Evolutionary conservation across 2,329 filamentous ascomycete species (phyloP).

Genomic region (Aspergillus versicolor): DNA sequence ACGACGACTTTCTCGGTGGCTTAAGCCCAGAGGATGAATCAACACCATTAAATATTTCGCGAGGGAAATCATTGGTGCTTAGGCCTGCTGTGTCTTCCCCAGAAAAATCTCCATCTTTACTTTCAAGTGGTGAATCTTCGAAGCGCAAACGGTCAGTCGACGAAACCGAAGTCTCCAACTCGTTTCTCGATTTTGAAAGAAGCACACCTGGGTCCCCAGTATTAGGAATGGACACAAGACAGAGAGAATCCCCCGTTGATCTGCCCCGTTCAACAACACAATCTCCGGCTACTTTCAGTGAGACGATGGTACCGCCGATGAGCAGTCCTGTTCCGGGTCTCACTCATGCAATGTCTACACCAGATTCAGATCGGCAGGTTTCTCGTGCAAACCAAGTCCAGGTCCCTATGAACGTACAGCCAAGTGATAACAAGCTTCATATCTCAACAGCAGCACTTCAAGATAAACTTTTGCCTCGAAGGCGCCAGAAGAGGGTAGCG

Average conservation of each 20-base stretch:
- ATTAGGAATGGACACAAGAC: conserved; percentile 4
- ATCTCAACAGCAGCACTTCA: conserved; percentile 39
- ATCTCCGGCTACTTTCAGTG: conserved; percentile 29
- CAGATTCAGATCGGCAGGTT: neutral
- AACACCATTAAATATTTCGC: conserved; percentile 41
- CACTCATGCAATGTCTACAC: conserved; percentile 9
- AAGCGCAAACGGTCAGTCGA: conserved; percentile 38
- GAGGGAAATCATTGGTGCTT: conserved; percentile 31
- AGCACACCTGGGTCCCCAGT: conserved; percentile 21
- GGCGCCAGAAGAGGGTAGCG: conserved; percentile 27
- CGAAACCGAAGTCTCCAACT: conserved; percentile 30
- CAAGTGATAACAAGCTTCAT: conserved; percentile 15
- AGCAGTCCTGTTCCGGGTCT: conserved; percentile 32
- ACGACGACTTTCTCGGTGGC: conserved; percentile 45
- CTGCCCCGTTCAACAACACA: conserved; percentile 11
- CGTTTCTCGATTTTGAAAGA: conserved; percentile 20
- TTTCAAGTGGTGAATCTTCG: conserved; percentile 30
- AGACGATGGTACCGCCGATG: conserved; percentile 39
- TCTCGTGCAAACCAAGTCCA: neutral
- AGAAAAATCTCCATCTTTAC: conserved; percentile 23
- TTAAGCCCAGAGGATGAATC: conserved; percentile 47
- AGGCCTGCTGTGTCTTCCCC: conserved; percentile 23
- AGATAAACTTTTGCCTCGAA: conserved; percentile 35
- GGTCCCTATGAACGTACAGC: neutral
- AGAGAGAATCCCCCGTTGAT: conserved; percentile 6